Conservation (phyloP, 208 protist genomes). For the Phytomonas francai region DNA sequence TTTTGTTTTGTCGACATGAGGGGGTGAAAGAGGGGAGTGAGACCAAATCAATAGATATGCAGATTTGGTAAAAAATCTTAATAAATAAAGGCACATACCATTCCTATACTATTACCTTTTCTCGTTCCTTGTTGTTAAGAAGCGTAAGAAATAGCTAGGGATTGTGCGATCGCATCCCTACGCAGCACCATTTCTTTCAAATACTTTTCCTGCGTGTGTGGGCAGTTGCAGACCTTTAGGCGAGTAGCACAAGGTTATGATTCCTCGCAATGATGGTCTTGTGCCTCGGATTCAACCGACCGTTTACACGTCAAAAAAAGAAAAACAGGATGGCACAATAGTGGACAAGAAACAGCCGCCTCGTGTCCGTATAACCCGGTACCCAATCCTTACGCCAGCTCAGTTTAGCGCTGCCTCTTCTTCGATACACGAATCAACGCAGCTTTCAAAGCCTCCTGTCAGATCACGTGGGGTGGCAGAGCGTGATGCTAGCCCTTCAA, state of each 20-base stretch:
- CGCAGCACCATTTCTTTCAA: neutral
- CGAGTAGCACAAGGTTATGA: neutral
- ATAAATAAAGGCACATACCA: conserved; percentile 3
- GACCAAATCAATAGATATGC: neutral
- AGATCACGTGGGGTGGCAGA: neutral
- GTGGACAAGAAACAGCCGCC: neutral
- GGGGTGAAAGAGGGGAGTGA: neutral
- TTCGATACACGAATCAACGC: neutral
- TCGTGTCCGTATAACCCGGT: neutral
- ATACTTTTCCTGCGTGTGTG: neutral
- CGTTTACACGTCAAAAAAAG: neutral
- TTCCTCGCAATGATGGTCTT: neutral
- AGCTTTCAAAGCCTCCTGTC: neutral
- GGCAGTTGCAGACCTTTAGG: neutral
- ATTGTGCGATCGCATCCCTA: neutral
- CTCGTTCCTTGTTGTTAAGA: neutral
- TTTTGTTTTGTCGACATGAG: neutral
- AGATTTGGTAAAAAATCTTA: neutral
- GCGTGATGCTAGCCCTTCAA: neutral
- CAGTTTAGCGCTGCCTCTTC: neutral
- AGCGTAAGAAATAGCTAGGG: neutral
- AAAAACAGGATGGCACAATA: neutral
- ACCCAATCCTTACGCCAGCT: neutral
- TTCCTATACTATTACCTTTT: neutral
- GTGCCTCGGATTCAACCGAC: neutral